phyloP scores from a whole-genome alignment of 2,329 filamentous ascomycete species.

The Aureobasidium sp. region DNA sequence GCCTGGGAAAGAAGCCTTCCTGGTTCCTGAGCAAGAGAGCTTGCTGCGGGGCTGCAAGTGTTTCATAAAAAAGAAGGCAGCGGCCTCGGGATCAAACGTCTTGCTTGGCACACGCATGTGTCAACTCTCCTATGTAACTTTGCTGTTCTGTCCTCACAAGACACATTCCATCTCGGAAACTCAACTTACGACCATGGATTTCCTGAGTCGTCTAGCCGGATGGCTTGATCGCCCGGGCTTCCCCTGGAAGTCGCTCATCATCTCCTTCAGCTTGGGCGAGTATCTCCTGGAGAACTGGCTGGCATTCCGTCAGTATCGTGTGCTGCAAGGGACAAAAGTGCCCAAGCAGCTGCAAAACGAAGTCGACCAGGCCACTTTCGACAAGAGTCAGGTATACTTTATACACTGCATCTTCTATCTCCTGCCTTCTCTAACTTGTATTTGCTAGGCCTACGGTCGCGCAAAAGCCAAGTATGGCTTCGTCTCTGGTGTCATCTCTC shows the following conservation, averaged over 20 bases:
- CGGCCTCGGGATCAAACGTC: neutral
- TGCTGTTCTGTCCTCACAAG: slow-evolving; percentile 3
- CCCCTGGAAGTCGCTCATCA: slow-evolving; percentile 94
- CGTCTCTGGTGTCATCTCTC: slow-evolving; percentile 71
- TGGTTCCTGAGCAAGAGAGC: neutral
- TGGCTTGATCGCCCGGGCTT: slow-evolving; percentile 87
- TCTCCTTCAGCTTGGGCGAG: slow-evolving; percentile 88
- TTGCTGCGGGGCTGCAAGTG: neutral
- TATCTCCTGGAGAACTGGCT: slow-evolving; percentile 87
- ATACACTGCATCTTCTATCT: slow-evolving; percentile 20
- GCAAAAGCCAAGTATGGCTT: slow-evolving; percentile 90
- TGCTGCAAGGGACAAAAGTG: slow-evolving; percentile 70
- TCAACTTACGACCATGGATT: slow-evolving; percentile 25
- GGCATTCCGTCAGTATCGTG: slow-evolving; percentile 79
- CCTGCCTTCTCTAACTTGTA: slow-evolving; percentile 5
- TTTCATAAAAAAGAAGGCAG: neutral
- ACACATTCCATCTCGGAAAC: slow-evolving; percentile 3
- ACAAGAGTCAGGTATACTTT: slow-evolving; percentile 68
- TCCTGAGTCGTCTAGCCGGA: slow-evolving; percentile 60
- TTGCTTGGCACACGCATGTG: slow-evolving; percentile 8
- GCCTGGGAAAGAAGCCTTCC: neutral
- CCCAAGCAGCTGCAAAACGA: slow-evolving; percentile 84
- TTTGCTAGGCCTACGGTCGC: slow-evolving; percentile 72
- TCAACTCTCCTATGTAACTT: neutral
- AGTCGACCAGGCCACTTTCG: slow-evolving; percentile 81